phyloP scores from a whole-genome alignment of 177 flowering plant genomes.

The Vitis hybrid region DNA sequence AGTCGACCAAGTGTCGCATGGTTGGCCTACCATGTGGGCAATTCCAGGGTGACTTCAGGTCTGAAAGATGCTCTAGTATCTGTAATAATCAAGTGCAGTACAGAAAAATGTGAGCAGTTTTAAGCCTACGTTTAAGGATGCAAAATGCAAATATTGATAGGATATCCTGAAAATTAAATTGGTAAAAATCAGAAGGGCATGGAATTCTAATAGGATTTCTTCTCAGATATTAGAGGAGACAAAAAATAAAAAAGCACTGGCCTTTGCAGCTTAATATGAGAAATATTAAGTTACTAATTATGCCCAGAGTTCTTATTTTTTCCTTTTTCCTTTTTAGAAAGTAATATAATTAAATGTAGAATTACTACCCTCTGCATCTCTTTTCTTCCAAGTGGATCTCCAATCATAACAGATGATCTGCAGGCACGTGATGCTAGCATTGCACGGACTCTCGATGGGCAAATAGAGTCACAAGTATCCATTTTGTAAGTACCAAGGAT shows the following conservation, averaged over 20 bases:
- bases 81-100: constrained; percentile 26
- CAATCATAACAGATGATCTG: constrained; percentile 87
- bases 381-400: constrained; percentile 79
- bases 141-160: background rate
- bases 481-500: constrained; percentile 67
- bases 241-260: background rate
- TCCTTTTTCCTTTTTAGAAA: background rate
- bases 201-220: too few relatives aligned
- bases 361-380: constrained; percentile 83
- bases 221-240: too few relatives aligned
- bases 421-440: constrained; percentile 99
- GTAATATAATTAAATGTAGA: background rate
- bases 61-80: constrained; percentile 79
- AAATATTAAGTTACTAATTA: background rate
- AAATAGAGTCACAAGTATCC: constrained; percentile 74
- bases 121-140: background rate
- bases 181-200: background rate
- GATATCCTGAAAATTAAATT: background rate
- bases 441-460: constrained; percentile 93
- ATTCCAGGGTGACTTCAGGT: constrained; percentile 93
- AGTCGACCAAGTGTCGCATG: constrained; percentile 91
- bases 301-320: too few relatives aligned
- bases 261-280: background rate
- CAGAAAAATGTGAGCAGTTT: constrained; percentile 2
- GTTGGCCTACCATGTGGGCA: constrained; percentile 99